phyloP scores from a whole-genome alignment of 352 stramenopile species.

The Pythium monospermum region DNA sequence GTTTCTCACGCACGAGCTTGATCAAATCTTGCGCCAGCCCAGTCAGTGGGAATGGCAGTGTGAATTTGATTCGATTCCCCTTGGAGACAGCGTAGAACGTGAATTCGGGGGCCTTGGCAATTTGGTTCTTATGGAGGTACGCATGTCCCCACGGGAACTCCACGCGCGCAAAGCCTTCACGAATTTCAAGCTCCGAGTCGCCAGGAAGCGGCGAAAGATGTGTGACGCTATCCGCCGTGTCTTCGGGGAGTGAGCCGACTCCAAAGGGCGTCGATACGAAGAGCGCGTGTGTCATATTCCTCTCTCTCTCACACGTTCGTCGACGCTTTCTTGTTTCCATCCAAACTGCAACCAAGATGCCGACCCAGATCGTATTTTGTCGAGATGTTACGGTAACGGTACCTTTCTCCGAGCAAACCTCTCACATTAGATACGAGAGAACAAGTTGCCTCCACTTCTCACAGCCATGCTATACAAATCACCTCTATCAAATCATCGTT shows the following conservation, averaged over 20 bases:
- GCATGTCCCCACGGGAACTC: slow-evolving; percentile 72
- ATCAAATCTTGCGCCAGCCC: slow-evolving; percentile 49
- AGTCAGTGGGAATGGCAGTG: slow-evolving; percentile 51
- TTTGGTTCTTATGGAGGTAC: slow-evolving; percentile 54
- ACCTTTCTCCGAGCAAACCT: slow-evolving; percentile 3
- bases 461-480: background rate
- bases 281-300: slow-evolving; percentile 14
- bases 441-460: slow-evolving; percentile 18
- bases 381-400: background rate
- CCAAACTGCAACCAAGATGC: slow-evolving; percentile 7
- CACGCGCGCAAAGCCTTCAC: slow-evolving; percentile 51
- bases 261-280: slow-evolving; percentile 69
- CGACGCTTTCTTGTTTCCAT: background rate
- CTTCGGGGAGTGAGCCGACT: slow-evolving; percentile 45
- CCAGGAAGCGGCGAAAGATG: too few relatives aligned
- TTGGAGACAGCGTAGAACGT: slow-evolving; percentile 73
- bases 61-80: slow-evolving; percentile 63
- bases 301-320: background rate
- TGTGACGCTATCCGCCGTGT: background rate
- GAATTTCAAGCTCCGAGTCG: too few relatives aligned
- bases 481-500: too few relatives aligned
- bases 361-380: slow-evolving; percentile 9
- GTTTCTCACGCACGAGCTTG: slow-evolving; percentile 41
- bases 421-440: slow-evolving; percentile 11
- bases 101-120: slow-evolving; percentile 56